phyloP scores from a whole-genome alignment of 495 filamentous ascomycete species.

The Beverwykella pulmonaria region DNA sequence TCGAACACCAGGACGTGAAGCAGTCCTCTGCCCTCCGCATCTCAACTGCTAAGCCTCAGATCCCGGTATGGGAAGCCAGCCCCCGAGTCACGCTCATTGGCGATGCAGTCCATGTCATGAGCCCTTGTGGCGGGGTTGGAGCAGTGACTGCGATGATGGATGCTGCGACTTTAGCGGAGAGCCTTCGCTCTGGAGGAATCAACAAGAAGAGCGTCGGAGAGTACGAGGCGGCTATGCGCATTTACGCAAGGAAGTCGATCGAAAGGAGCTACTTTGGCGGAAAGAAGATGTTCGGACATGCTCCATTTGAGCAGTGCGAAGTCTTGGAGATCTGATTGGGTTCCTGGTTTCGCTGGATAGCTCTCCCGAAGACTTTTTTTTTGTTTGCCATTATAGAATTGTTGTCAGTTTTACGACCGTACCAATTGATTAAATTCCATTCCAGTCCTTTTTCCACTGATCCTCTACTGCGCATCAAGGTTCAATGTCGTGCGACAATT shows the following conservation, averaged over 20 bases:
- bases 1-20: constrained; percentile 34
- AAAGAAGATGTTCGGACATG: constrained; percentile 18
- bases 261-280: constrained; percentile 17
- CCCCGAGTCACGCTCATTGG: constrained; percentile 38
- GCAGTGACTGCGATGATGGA: constrained; percentile 39
- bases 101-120: constrained; percentile 44
- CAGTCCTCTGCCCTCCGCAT: constrained; percentile 33
- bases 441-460: too few species aligned
- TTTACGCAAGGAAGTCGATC: constrained; percentile 21
- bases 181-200: constrained; percentile 22
- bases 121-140: constrained; percentile 37
- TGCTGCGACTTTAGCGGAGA: constrained; percentile 22
- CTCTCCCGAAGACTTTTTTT: background rate
- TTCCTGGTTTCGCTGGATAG: background rate
- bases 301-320: constrained; percentile 19
- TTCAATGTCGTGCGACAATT: too few species aligned
- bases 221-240: constrained; percentile 36
- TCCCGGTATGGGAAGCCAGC: constrained; percentile 17
- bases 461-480: too few species aligned
- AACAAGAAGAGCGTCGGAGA: constrained; percentile 19
- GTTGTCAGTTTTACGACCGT: background rate
- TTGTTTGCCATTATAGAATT: background rate
- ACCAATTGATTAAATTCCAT: too few species aligned
- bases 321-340: constrained; percentile 12
- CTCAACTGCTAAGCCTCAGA: constrained; percentile 26